phyloP scores from a whole-genome alignment of 495 filamentous ascomycete genomes.

The Aspergillus campestris region DNA sequence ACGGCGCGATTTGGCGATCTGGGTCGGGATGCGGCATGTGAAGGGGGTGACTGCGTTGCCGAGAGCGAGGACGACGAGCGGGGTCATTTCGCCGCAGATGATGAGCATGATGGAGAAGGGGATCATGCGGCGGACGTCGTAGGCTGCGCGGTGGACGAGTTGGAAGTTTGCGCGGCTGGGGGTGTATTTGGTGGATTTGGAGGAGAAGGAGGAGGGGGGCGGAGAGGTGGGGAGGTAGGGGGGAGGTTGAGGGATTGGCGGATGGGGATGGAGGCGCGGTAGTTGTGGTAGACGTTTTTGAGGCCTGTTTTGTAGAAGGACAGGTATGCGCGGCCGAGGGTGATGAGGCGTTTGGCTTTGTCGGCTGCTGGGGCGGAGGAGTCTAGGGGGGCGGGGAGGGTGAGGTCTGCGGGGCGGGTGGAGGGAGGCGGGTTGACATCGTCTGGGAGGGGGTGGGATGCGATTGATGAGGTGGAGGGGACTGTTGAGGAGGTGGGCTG shows the following conservation, averaged over 20 bases:
- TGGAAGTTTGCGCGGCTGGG: slow-evolving; percentile 53
- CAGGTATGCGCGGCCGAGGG: slow-evolving; percentile 39
- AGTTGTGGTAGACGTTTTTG: slow-evolving; percentile 53
- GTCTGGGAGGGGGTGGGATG: slow-evolving; percentile 8
- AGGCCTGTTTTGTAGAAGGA: slow-evolving; percentile 85
- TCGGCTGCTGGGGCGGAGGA: slow-evolving; percentile 13
- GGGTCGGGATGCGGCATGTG: slow-evolving; percentile 72
- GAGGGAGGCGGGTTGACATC: slow-evolving; percentile 33
- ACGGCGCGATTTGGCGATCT: slow-evolving; percentile 50
- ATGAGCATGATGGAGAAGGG: slow-evolving; percentile 64
- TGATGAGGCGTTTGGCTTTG: slow-evolving; percentile 31
- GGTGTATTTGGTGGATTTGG: slow-evolving; percentile 4
- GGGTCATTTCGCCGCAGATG: slow-evolving; percentile 77
- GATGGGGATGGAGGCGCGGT: slow-evolving; percentile 33
- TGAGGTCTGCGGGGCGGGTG: slow-evolving; percentile 29
- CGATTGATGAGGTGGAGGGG: slow-evolving; percentile 8
- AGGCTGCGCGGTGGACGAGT: slow-evolving; percentile 50
- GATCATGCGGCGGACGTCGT: slow-evolving; percentile 68
- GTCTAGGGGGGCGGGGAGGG: slow-evolving; percentile 15
- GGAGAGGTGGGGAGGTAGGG: slow-evolving; percentile 27
- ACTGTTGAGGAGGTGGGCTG: slow-evolving; percentile 6
- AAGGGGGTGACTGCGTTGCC: slow-evolving; percentile 61
- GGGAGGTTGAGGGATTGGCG: slow-evolving; percentile 21
- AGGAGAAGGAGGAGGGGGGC: slow-evolving; percentile 14
- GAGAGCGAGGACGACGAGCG: slow-evolving; percentile 60